Conservation (phyloP, 2,329 filamentous ascomycete species). For the Aspergillus sp. region DNA sequence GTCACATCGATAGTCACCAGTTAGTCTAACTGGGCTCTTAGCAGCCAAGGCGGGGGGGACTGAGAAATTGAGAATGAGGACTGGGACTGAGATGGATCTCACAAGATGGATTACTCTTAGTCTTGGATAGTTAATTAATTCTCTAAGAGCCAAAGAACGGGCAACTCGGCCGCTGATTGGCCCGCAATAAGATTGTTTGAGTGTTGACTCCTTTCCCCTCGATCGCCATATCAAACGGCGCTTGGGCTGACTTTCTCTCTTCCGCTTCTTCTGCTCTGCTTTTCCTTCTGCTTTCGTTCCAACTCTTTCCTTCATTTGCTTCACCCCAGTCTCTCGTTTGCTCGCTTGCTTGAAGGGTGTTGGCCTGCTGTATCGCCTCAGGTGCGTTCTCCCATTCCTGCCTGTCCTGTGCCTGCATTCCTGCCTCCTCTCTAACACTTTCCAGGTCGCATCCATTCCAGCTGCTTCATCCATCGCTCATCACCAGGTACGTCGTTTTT, state of each 20-base stretch:
- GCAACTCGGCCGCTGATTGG: not conserved
- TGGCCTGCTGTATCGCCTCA: conserved; percentile 7
- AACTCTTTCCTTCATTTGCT: conserved; percentile 5
- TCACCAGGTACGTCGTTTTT: conserved; percentile 2
- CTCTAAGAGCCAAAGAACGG: not conserved
- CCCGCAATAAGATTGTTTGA: not conserved
- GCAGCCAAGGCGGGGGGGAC: not conserved
- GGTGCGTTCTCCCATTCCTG: not conserved
- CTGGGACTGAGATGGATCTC: no score
- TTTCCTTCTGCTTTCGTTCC: conserved; percentile 12
- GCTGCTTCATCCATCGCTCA: not conserved
- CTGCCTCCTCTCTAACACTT: not conserved
- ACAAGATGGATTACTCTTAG: no score
- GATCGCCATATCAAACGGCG: not conserved
- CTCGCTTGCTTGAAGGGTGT: not conserved
- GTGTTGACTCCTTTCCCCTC: not conserved
- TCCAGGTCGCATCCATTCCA: conserved; percentile 7
- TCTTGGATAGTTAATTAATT: no score
- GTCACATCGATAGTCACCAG: not conserved
- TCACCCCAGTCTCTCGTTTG: conserved; percentile 10
- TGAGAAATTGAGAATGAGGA: not conserved
- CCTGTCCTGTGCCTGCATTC: conserved; percentile 4
- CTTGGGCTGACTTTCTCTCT: conserved; percentile 4
- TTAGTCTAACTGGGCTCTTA: not conserved
- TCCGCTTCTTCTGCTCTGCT: not conserved